phyloP scores from a whole-genome alignment of 2,329 filamentous ascomycete genomes.

The Cladorrhinum sp. region DNA sequence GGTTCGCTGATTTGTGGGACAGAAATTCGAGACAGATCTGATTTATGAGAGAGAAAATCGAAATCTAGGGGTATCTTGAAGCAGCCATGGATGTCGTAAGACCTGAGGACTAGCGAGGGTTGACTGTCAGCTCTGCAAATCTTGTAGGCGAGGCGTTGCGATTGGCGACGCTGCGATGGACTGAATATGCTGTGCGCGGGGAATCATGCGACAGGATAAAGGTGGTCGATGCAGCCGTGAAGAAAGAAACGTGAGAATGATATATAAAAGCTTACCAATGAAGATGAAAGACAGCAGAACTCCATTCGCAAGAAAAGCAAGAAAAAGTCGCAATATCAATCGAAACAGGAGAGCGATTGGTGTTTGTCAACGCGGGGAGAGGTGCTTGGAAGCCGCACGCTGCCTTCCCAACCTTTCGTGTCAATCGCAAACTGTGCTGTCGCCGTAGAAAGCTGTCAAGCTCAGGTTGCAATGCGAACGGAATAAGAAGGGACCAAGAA shows the following conservation, averaged over 20 bases:
- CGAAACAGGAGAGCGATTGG: neutral
- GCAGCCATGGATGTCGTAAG: slow-evolving; percentile 35
- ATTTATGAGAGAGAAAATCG: slow-evolving; percentile 18
- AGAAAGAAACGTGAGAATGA: neutral
- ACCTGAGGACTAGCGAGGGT: slow-evolving; percentile 26
- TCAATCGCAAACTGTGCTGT: neutral
- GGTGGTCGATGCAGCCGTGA: neutral
- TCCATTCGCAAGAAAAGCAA: neutral
- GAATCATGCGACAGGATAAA: neutral
- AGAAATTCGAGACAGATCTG: slow-evolving; percentile 1
- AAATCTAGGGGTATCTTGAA: slow-evolving; percentile 38
- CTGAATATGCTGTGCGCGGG: neutral
- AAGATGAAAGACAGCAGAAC: neutral
- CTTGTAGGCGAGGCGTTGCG: neutral
- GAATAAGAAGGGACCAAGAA: slow-evolving; percentile 6
- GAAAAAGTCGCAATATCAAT: neutral
- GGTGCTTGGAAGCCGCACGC: neutral
- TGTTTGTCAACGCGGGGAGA: neutral
- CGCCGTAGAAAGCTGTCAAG: too few relatives aligned
- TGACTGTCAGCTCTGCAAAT: neutral
- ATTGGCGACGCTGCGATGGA: neutral
- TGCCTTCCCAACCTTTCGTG: neutral
- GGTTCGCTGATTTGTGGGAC: neutral
- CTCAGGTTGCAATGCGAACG: too few relatives aligned
- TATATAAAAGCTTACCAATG: neutral